These are phyloP conservation scores for Zygoascus tannicola DNA, from an alignment of 805 yeast species.

Conservation along the genomic window DNA sequence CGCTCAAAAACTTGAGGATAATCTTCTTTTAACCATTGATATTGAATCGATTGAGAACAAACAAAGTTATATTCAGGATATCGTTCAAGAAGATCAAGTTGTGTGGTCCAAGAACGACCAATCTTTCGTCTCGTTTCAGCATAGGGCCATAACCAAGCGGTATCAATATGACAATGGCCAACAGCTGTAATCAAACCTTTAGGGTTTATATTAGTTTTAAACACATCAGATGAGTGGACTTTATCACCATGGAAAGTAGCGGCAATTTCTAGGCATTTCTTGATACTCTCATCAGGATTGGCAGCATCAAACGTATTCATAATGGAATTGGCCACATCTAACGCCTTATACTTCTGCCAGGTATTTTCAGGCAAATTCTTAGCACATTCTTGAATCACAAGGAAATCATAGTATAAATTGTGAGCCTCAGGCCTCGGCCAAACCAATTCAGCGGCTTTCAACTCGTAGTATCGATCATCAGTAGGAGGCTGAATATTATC, in stretches of 20 bases:
- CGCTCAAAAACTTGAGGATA: slow-evolving; percentile 72
- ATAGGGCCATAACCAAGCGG: slow-evolving; percentile 99
- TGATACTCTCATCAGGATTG: slow-evolving; percentile 37
- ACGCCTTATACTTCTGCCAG: slow-evolving; percentile 79
- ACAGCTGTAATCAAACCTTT: slow-evolving; percentile 40
- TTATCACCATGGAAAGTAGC: slow-evolving; percentile 52
- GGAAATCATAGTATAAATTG: slow-evolving; percentile 65
- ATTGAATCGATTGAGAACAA: slow-evolving; percentile 95
- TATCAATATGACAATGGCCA: slow-evolving; percentile 95
- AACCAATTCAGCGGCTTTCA: slow-evolving; percentile 65
- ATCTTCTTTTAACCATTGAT: slow-evolving; percentile 79
- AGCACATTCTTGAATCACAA: slow-evolving; percentile 88
- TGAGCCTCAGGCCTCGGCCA: slow-evolving; percentile 76
- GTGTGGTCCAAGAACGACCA: slow-evolving; percentile 93
- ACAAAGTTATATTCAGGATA: slow-evolving; percentile 93
- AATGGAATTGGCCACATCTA: slow-evolving; percentile 68
- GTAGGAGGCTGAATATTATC: slow-evolving; percentile 54
- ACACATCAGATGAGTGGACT: slow-evolving; percentile 59
- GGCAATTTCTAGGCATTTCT: slow-evolving; percentile 59
- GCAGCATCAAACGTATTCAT: slow-evolving; percentile 72
- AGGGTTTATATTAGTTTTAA: slow-evolving; percentile 21
- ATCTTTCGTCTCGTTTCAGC: slow-evolving; percentile 91
- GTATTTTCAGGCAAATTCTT: slow-evolving; percentile 66
- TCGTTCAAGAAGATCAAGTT: slow-evolving; percentile 69
- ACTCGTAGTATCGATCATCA: slow-evolving; percentile 57